phyloP scores from a whole-genome alignment of 169 alveolate species.

The Eimeria maxima region DNA sequence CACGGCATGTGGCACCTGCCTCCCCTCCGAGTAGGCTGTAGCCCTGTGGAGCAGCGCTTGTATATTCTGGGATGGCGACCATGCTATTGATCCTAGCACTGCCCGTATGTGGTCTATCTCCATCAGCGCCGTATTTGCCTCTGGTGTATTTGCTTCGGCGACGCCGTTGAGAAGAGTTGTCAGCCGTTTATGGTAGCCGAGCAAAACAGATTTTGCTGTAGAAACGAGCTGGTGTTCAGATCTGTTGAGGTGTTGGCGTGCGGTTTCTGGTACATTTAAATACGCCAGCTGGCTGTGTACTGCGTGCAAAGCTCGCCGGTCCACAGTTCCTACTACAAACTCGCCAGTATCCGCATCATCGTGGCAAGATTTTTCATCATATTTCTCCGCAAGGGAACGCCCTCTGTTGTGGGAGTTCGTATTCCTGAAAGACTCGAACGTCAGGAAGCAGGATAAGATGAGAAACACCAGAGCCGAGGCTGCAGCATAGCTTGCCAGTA shows the following conservation, averaged over 20 bases:
- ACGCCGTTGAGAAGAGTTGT: background rate
- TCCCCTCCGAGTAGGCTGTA: background rate
- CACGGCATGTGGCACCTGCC: background rate
- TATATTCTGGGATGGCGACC: background rate
- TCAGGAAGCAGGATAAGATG: background rate
- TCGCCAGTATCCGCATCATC: background rate
- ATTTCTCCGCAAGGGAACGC: background rate
- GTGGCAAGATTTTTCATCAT: background rate
- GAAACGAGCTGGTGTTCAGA: background rate
- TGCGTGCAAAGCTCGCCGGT: background rate
- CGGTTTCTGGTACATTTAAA: background rate
- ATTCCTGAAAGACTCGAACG: background rate
- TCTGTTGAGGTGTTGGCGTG: background rate
- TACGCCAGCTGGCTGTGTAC: background rate
- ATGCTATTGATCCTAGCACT: background rate
- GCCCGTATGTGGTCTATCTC: background rate
- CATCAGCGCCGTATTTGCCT: too few relatives aligned
- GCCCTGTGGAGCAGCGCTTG: background rate
- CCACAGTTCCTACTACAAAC: background rate
- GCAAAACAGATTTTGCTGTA: background rate
- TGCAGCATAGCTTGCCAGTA: background rate
- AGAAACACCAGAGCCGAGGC: slow-evolving; percentile 2
- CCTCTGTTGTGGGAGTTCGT: background rate
- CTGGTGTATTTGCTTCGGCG: background rate
- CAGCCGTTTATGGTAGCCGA: background rate